A percentile compares a stretch with the other conserved stretches of the same genome.
phyloP scores from a whole-genome alignment of 768 basidiomycete species.

The Naematelia encephala region DNA sequence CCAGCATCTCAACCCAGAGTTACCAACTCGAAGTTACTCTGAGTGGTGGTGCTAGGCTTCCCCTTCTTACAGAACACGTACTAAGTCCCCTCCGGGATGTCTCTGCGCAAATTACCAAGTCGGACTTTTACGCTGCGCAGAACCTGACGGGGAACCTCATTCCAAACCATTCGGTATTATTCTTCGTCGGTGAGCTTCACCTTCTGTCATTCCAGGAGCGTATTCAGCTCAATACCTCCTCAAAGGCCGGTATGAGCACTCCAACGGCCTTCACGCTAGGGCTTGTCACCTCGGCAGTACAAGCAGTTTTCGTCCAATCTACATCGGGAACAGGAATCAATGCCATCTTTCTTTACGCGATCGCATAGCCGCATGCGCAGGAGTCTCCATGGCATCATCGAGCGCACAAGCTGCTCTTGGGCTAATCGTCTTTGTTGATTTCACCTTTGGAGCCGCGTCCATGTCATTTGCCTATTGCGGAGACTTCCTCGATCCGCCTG shows the following conservation, averaged over 20 bases:
- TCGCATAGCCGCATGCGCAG: slow-evolving; percentile 35
- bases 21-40: too few species aligned
- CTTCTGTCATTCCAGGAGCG: neutral
- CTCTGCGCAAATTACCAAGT: too few species aligned
- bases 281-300: slow-evolving; percentile 39
- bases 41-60: too few species aligned
- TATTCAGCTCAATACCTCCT: neutral
- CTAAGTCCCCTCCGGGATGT: too few species aligned
- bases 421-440: slow-evolving; percentile 32
- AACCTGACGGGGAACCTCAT: slow-evolving; percentile 41
- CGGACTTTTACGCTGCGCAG: slow-evolving; percentile 43
- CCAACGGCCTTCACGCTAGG: slow-evolving; percentile 37
- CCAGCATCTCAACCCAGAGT: too few species aligned
- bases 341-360: slow-evolving; percentile 26
- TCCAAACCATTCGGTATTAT: slow-evolving; percentile 34
- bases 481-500: slow-evolving; percentile 38
- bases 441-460: slow-evolving; percentile 34
- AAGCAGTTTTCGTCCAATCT: slow-evolving; percentile 35
- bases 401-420: slow-evolving; percentile 38
- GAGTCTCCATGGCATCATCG: slow-evolving; percentile 13
- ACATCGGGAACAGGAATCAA: slow-evolving; percentile 40
- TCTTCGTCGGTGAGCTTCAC: slow-evolving; percentile 27
- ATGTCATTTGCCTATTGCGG: slow-evolving; percentile 32
- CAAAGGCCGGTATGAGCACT: slow-evolving; percentile 33
- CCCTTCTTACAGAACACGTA: too few species aligned